A percentile compares a stretch with the other conserved stretches of the same genome.
Conservation (phyloP, 176 grass and related monocot species). For the Aegilops longissima region DNA sequence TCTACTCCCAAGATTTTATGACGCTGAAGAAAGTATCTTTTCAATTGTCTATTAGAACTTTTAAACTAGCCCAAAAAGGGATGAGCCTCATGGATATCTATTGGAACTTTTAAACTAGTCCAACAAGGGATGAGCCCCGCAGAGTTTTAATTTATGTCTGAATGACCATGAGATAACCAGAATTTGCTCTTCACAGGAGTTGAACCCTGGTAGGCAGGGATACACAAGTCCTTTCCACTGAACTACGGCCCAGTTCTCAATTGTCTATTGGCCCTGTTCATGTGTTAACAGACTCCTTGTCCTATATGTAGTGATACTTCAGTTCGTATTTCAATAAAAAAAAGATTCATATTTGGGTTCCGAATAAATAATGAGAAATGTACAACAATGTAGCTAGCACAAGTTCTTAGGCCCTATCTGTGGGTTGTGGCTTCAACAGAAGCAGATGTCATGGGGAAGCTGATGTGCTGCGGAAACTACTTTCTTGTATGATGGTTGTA, state of each 20-base stretch:
- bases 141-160: background rate
- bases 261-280: background rate
- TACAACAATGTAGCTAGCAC: background rate
- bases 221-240: background rate
- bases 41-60: background rate
- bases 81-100: no score
- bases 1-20: background rate
- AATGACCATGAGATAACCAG: background rate
- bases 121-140: background rate
- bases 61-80: no score
- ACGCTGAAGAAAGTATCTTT: background rate
- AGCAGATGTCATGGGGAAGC: background rate
- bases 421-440: background rate
- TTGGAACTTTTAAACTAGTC: background rate
- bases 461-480: background rate
- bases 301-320: background rate
- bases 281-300: background rate
- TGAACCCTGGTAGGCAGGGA: background rate
- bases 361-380: background rate
- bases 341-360: background rate
- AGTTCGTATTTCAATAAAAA: conserved; percentile 10
- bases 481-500: background rate
- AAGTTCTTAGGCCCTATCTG: background rate
- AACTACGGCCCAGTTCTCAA: background rate
- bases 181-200: background rate